A percentile compares a stretch with the other conserved stretches of the same genome.
Evolutionary conservation across 495 filamentous ascomycete genomes (phyloP).

Genomic region (Penicillium cinerascens): DNA sequence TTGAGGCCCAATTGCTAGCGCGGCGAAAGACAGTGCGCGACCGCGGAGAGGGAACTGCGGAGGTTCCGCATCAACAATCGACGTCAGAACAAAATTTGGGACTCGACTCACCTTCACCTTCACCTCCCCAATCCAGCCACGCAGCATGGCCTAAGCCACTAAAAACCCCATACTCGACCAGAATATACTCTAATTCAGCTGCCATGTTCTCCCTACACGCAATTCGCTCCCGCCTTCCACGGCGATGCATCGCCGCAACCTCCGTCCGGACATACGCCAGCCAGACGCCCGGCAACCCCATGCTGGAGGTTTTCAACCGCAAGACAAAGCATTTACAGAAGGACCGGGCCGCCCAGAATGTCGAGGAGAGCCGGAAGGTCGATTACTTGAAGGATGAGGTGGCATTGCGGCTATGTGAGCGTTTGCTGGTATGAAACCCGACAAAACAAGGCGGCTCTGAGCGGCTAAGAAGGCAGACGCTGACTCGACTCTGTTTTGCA

Average conservation of each 20-base stretch:
- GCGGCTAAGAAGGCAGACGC: not conserved
- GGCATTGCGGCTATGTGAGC: constrained; percentile 77
- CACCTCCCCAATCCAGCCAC: constrained; percentile 5
- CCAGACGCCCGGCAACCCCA: constrained; percentile 68
- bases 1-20: constrained; percentile 7
- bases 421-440: constrained; percentile 62
- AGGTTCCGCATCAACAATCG: constrained; percentile 31
- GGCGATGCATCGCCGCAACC: constrained; percentile 12
- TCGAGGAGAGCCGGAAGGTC: constrained; percentile 66
- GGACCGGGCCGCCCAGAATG: constrained; percentile 73
- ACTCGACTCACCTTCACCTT: constrained; percentile 5
- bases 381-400: constrained; percentile 95
- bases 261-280: constrained; percentile 62
- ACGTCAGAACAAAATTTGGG: constrained; percentile 32
- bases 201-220: constrained; percentile 30
- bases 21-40: constrained; percentile 10
- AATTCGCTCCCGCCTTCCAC: constrained; percentile 21
- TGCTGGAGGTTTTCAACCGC: constrained; percentile 87
- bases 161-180: not conserved
- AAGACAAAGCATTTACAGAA: constrained; percentile 84
- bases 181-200: not conserved
- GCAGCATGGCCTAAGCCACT: constrained; percentile 9
- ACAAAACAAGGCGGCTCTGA: not conserved
- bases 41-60: constrained; percentile 26
- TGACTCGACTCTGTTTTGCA: constrained; percentile 8